These are phyloP conservation scores for Collariella sp. DNA, from an alignment of 495 filamentous ascomycete genomes.

Conservation along the genomic window DNA sequence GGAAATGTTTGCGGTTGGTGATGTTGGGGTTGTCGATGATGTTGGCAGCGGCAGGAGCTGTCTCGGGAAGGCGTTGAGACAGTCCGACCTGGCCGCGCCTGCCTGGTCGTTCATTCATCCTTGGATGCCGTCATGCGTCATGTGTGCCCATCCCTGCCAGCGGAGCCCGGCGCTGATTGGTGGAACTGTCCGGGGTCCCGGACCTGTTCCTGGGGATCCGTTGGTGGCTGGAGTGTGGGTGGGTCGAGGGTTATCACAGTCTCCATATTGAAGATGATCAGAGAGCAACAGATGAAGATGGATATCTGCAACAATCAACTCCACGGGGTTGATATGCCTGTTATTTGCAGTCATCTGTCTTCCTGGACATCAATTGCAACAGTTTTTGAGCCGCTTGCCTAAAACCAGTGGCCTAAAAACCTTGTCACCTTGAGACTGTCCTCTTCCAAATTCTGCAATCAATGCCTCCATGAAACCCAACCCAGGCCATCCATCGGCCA, in stretches of 20 bases:
- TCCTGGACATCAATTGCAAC: no score
- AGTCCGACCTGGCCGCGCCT: neutral
- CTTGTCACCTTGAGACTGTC: no score
- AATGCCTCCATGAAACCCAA: no score
- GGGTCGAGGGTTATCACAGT: neutral
- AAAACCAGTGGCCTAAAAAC: no score
- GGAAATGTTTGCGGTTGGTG: neutral
- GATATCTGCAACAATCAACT: no score
- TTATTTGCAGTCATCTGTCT: no score
- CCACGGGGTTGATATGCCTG: no score
- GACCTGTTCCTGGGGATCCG: slow-evolving; percentile 10
- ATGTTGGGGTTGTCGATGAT: neutral
- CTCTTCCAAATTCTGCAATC: no score
- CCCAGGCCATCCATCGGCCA: no score
- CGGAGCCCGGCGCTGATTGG: slow-evolving; percentile 7
- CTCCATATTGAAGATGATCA: no score
- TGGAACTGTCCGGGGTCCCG: neutral
- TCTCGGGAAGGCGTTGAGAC: neutral
- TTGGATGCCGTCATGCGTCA: slow-evolving; percentile 16
- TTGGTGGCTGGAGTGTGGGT: slow-evolving; percentile 2
- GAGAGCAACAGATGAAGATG: no score
- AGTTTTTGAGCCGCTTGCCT: no score
- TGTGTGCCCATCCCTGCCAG: neutral
- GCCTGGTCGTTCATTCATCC: neutral
- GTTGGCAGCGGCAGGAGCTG: neutral